Evolutionary conservation across 768 basidiomycete genomes (phyloP).

Genomic region (Lactarius pseudohatsudake): DNA sequence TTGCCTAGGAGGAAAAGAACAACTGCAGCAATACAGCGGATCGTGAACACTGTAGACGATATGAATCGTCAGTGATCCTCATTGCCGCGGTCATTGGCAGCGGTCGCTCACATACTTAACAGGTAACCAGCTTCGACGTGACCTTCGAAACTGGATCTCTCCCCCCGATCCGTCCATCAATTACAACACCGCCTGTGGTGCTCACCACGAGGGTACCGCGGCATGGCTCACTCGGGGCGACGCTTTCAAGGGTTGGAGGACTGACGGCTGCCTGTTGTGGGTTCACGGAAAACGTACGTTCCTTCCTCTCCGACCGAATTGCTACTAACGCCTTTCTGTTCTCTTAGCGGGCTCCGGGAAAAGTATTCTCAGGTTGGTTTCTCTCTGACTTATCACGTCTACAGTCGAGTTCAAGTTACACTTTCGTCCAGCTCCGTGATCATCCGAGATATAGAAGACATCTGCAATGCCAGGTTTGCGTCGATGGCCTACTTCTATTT

Average conservation of each 20-base stretch:
- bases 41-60: neutral
- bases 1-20: neutral
- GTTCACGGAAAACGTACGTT: too few relatives aligned
- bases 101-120: neutral
- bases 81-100: neutral
- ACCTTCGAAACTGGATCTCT: neutral
- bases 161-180: constrained; percentile 8
- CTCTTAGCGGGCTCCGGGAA: too few relatives aligned
- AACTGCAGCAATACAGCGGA: neutral
- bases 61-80: neutral
- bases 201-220: neutral
- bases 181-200: neutral
- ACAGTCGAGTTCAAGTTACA: neutral
- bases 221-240: neutral
- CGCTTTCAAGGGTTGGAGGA: too few relatives aligned
- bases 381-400: too few relatives aligned
- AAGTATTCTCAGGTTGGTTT: too few relatives aligned
- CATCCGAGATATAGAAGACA: neutral
- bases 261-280: too few relatives aligned
- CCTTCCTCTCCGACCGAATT: too few relatives aligned
- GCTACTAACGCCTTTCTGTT: too few relatives aligned
- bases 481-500: neutral
- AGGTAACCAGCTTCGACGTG: neutral
- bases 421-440: neutral
- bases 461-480: neutral